Percentiles rank a stretch among this genome's conserved stretches.
phyloP scores from a whole-genome alignment of 768 basidiomycete species.

The Rhizopogon vesiculosus region DNA sequence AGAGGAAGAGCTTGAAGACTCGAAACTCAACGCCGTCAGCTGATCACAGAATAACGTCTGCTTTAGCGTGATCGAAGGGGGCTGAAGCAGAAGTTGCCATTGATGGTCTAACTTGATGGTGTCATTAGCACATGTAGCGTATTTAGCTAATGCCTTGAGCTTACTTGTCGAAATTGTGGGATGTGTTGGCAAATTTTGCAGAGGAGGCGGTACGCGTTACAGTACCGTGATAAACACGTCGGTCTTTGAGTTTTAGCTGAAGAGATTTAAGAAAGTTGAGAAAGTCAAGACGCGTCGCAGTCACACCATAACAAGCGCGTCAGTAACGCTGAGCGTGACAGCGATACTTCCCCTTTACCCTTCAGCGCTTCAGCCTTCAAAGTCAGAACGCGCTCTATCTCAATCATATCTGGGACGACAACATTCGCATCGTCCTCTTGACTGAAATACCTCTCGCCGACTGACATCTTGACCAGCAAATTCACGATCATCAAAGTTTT shows the following conservation, averaged over 20 bases:
- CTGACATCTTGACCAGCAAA: not conserved
- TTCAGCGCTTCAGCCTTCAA: not conserved
- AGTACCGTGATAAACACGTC: too few species aligned
- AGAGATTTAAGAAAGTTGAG: too few species aligned
- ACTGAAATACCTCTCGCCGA: not conserved
- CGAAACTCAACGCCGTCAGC: conserved; percentile 21
- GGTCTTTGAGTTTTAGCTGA: too few species aligned
- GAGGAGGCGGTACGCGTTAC: too few species aligned
- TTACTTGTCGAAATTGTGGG: not conserved
- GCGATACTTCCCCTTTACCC: too few species aligned
- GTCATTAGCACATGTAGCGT: not conserved
- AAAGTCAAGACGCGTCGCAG: too few species aligned
- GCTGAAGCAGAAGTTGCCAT: not conserved
- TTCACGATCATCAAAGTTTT: not conserved
- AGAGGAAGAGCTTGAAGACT: conserved; percentile 22
- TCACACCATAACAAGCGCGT: not conserved
- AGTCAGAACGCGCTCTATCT: not conserved
- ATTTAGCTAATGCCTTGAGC: not conserved
- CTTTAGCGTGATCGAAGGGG: conserved; percentile 5
- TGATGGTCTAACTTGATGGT: not conserved
- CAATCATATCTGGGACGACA: too few species aligned
- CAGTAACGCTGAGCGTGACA: not conserved
- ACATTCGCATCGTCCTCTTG: too few species aligned
- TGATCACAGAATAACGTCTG: conserved; percentile 12
- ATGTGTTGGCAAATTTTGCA: not conserved